phyloP scores from a whole-genome alignment of 495 filamentous ascomycete genomes.

The Diplogelasinospora grovesii region DNA sequence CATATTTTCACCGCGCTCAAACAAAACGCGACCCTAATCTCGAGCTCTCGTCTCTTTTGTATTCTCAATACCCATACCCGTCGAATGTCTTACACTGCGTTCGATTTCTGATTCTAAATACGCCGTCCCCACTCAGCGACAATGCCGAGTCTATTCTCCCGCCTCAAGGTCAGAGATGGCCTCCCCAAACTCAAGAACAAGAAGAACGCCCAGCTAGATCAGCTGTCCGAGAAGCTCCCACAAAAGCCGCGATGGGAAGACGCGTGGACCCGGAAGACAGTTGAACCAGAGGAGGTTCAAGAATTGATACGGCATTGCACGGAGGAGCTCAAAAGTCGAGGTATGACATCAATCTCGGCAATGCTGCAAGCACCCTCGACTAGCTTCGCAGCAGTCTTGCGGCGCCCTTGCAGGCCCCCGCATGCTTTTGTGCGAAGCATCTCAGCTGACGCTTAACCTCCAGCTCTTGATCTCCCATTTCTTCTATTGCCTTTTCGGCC shows the following conservation, averaged over 20 bases:
- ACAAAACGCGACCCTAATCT: too few species aligned
- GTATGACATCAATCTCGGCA: conserved; percentile 49
- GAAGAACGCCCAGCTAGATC: conserved; percentile 48
- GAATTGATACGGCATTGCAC: conserved; percentile 80
- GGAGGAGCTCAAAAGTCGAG: conserved; percentile 87
- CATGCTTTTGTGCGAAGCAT: conserved; percentile 12
- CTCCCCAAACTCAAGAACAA: conserved; percentile 51
- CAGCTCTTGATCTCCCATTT: conserved; percentile 85
- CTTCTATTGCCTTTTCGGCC: conserved; percentile 94
- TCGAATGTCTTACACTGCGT: conserved; percentile 15
- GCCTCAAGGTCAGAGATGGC: conserved; percentile 66
- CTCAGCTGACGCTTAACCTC: conserved; percentile 29
- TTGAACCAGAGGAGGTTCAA: conserved; percentile 86
- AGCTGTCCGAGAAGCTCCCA: conserved; percentile 42
- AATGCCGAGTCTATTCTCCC: conserved; percentile 64
- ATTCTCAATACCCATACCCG: not conserved
- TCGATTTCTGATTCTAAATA: conserved; percentile 13
- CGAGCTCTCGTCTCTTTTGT: conserved; percentile 4
- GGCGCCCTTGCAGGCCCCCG: conserved; percentile 2
- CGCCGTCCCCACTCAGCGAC: conserved; percentile 15
- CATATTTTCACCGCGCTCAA: too few species aligned
- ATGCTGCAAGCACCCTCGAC: conserved; percentile 14
- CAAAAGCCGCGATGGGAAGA: conserved; percentile 79
- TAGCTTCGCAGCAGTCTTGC: too few species aligned
- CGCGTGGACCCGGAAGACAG: conserved; percentile 77